These are phyloP conservation scores for Lactarius vividus DNA, from an alignment of 768 basidiomycete genomes.

Conservation along the genomic window DNA sequence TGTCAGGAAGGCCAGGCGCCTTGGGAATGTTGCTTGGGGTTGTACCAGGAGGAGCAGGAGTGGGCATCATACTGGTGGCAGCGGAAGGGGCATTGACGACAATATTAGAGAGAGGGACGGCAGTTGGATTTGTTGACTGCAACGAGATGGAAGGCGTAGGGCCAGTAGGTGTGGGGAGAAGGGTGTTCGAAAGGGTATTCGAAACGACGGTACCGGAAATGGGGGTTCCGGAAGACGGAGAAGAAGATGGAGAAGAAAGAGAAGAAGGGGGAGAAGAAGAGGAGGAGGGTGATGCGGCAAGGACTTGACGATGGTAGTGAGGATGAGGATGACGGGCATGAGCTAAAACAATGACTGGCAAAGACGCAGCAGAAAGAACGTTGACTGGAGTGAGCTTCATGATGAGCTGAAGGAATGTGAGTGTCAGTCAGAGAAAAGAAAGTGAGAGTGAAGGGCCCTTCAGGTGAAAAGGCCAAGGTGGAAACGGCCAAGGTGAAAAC, in stretches of 20 bases:
- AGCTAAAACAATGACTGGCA: constrained; percentile 45
- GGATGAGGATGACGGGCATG: constrained; percentile 28
- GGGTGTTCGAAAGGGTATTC: neutral
- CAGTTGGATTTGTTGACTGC: constrained; percentile 55
- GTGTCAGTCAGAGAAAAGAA: neutral
- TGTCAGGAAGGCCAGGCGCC: constrained; percentile 37
- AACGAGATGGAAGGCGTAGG: constrained; percentile 44
- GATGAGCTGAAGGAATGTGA: constrained; percentile 10
- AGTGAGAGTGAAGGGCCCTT: constrained; percentile 17
- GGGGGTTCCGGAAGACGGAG: constrained; percentile 19
- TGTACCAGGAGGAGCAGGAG: constrained; percentile 50
- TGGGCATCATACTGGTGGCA: constrained; percentile 44
- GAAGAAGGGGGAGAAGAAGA: constrained; percentile 16
- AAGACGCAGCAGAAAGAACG: constrained; percentile 33
- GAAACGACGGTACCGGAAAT: neutral
- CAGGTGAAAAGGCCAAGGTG: constrained; percentile 6
- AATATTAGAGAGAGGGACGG: constrained; percentile 53
- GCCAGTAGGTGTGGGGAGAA: constrained; percentile 19
- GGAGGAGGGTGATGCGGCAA: constrained; percentile 30
- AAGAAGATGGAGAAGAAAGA: constrained; percentile 12
- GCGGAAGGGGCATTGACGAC: constrained; percentile 42
- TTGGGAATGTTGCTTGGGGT: constrained; percentile 37
- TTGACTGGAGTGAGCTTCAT: constrained; percentile 35
- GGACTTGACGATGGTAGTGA: constrained; percentile 30
- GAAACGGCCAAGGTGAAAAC: neutral